Evolutionary conservation across 2,329 filamentous ascomycete species (phyloP), one percentile per base, ranked within the genome.

Genomic region (Clarireedia sp.): DNA sequence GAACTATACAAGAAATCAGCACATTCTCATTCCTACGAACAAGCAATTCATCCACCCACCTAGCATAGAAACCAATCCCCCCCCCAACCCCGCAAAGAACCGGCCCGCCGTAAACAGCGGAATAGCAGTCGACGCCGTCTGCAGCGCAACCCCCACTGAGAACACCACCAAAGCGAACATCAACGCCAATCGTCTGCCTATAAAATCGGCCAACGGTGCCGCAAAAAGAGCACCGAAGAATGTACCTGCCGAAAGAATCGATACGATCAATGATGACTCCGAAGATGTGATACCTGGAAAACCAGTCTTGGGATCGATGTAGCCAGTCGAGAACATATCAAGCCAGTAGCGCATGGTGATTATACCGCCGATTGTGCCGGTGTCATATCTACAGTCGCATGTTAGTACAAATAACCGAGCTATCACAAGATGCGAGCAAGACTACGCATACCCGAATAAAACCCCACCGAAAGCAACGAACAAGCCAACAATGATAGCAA

Each of bases 161-260:
- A 89, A 89, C 56, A 90, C 76, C 61, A 73, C 75, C 65, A 57
- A 89, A 82, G 58, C 90, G 77, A 46, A 77, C 83, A 40, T 75
- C 68, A 24, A 85, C 81, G 63, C 87, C 82, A 58, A 86, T 86
- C 86, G 54, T 47, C 64, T 57, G 38, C 76, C 76, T 12, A 68
- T 70, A 49, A 68, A 67, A 58, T 72, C 75, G 23, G 70, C 70
- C 10, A 74, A 54, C 40, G 59, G 54, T 17, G 62, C 75, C 1
- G 71, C 72, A 29, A 75, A 59, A 6, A 79, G 62, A 1, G 72
- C 71, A 16, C 73, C 89, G 60, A 91, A 87, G 78, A 92, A 91
- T 62, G 88, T 91, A 71, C 87, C 86, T 67, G 61, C 81, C 29
- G 88, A 91, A 52, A 91, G 80, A 63, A 91, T 90, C 21, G 59